These are phyloP conservation scores for Diaporthe destruens DNA, from an alignment of 2,329 filamentous ascomycete genomes.

Conservation along the genomic window DNA sequence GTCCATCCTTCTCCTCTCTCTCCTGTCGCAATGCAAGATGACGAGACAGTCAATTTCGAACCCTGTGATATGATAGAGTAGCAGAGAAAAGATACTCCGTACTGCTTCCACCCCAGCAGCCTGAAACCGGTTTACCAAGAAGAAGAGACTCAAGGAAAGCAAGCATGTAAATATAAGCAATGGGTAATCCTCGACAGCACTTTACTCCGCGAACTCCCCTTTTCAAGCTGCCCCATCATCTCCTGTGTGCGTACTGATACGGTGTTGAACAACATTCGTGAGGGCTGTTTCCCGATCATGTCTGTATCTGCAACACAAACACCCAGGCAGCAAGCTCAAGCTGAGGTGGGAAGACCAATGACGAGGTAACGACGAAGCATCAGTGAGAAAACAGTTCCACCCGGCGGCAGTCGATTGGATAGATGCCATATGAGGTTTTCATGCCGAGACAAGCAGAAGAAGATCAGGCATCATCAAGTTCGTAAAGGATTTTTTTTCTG, in stretches of 20 bases:
- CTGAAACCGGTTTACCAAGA: conserved; percentile 15
- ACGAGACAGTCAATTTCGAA: conserved; percentile 26
- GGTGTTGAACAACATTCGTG: neutral
- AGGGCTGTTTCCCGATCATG: neutral
- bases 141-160: conserved; percentile 27
- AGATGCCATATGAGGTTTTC: conserved; percentile 21
- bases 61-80: conserved; percentile 13
- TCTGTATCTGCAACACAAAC: conserved; percentile 10
- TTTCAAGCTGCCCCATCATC: conserved; percentile 18
- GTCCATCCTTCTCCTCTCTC: conserved; percentile 5
- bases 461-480: conserved; percentile 36
- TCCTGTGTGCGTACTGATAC: conserved; percentile 24
- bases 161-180: conserved; percentile 27
- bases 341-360: neutral
- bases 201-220: conserved; percentile 31
- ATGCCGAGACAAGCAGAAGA: conserved; percentile 20
- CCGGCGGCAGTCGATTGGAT: neutral
- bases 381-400: neutral
- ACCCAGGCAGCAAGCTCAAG: conserved; percentile 20
- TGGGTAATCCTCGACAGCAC: conserved; percentile 27
- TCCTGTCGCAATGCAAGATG: conserved; percentile 30
- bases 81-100: conserved; percentile 6
- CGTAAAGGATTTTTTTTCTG: conserved; percentile 28
- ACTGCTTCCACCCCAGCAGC: conserved; percentile 14
- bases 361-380: conserved; percentile 9